Conservation (phyloP, 2,329 filamentous ascomycete genomes). For the Dryadomyces quercus-mongolicae region DNA sequence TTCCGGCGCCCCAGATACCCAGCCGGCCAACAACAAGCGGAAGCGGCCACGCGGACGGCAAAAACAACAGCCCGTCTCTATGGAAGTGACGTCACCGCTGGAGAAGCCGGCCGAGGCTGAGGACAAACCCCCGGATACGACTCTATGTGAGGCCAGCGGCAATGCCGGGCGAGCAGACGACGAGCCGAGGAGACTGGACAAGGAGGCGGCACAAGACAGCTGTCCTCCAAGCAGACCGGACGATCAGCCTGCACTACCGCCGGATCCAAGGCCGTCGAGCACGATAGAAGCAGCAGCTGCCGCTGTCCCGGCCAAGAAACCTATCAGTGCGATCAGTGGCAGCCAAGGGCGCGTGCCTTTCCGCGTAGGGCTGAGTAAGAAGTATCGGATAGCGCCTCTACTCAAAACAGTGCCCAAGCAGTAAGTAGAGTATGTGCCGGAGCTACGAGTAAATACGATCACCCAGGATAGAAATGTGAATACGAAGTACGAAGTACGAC, state of each 20-base stretch:
- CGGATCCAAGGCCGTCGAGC: neutral
- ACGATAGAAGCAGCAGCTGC: neutral
- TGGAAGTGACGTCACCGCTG: neutral
- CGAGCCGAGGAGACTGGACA: no score
- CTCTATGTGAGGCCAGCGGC: no score
- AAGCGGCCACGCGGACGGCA: neutral
- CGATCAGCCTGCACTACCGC: neutral
- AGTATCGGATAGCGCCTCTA: slow-evolving; percentile 35
- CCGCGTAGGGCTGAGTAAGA: slow-evolving; percentile 39
- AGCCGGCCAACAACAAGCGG: neutral
- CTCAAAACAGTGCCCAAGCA: slow-evolving; percentile 35
- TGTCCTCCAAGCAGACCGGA: neutral
- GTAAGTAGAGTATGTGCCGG: neutral
- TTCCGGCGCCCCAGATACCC: neutral
- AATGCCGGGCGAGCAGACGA: no score
- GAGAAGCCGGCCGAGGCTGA: neutral
- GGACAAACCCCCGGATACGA: neutral
- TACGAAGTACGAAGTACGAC: neutral
- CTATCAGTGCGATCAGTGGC: slow-evolving; percentile 1
- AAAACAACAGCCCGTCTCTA: neutral
- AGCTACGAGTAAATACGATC: no score
- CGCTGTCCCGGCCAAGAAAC: neutral
- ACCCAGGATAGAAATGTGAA: neutral
- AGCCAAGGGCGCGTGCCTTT: slow-evolving; percentile 27
- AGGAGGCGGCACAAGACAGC: neutral